Evolutionary conservation across 2,329 filamentous ascomycete genomes (phyloP).

Genomic region (Claviceps sp.): DNA sequence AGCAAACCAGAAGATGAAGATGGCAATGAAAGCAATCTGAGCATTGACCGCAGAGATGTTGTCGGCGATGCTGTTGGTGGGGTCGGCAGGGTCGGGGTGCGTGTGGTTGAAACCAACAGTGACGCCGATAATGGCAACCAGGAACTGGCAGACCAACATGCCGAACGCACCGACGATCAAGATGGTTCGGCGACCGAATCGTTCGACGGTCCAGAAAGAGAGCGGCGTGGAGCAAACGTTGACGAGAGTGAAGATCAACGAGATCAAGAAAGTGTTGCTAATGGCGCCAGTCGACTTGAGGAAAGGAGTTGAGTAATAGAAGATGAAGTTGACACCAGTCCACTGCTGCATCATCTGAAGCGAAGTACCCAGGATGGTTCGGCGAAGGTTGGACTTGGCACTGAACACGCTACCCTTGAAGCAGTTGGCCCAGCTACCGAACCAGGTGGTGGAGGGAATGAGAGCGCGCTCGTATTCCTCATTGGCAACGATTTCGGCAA

Average conservation of each 20-base stretch:
- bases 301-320: conserved; percentile 78
- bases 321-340: conserved; percentile 90
- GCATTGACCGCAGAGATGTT: conserved; percentile 48
- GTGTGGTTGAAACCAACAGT: conserved; percentile 41
- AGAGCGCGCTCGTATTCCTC: conserved; percentile 68
- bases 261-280: conserved; percentile 66
- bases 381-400: conserved; percentile 54
- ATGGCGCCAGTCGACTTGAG: conserved; percentile 68
- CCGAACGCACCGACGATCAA: conserved; percentile 67
- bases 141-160: conserved; percentile 79
- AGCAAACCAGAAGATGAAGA: conserved; percentile 91
- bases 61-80: conserved; percentile 27
- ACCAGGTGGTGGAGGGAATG: conserved; percentile 51
- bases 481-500: conserved; percentile 83
- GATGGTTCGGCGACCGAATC: conserved; percentile 65
- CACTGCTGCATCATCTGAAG: conserved; percentile 73
- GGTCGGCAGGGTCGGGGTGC: conserved; percentile 30
- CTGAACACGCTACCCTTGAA: conserved; percentile 50
- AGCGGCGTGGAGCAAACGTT: conserved; percentile 77
- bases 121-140: conserved; percentile 66
- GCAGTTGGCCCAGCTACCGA: conserved; percentile 55
- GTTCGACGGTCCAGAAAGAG: conserved; percentile 79
- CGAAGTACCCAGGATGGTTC: conserved; percentile 57
- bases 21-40: conserved; percentile 77
- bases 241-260: conserved; percentile 74